Base-by-base conservation (phyloP, 1,284 basidiomycete species). In the Anthracocystis setariae region DNA sequence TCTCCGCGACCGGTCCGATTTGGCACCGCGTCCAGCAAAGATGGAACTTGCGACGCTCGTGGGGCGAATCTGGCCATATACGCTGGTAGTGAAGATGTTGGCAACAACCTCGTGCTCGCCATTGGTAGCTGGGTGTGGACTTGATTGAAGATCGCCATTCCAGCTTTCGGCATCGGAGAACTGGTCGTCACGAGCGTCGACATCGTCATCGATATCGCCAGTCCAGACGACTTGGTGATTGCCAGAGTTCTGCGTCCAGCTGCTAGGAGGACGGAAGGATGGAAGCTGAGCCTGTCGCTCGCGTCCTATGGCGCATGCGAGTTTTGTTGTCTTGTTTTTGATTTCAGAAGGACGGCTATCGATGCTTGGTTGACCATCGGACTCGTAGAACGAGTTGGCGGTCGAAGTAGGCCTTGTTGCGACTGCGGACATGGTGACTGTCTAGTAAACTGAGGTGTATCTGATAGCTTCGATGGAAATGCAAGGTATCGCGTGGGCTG, bases 141-240 rank as follows among this genome's bases (percentile, higher is more conserved):
- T 42, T 20, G 58, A 39, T 5, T 56, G 51, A 3, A 60, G 53
- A n/a, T 64, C 59, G 17, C 35, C 73, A n/a, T 75, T 73, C 73
- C 69, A 73, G 61, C 73, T 76, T 40, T 61, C 69, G 13, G 61
- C 74, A 27, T 77, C 75, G 8, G 73, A 76, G 45, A 77, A 73
- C 24, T 69, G 67, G 21, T 77, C 75, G 18, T 76, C 72, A 45
- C 65, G 57, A 12, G 46, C 13, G 20, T 62, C 39, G 8, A 24
- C 13, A 15, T 29, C 33, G 33, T 50, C 21, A 4, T 44, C 57
- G 3, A 45, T 48, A 8, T 58, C 71, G 49, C 75, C 75, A 9
- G 45, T 55, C 73, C 73, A 77, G 37, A 77, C 64, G 12, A 77
- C 74, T 17, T 76, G 62, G 39, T 73, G 56, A 40, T 65, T 61